Percentiles rank a stretch among this genome's conserved stretches.
These are phyloP conservation scores for Aspergillus piperis DNA, from an alignment of 2,329 filamentous ascomycete genomes.

Conservation along the genomic window DNA sequence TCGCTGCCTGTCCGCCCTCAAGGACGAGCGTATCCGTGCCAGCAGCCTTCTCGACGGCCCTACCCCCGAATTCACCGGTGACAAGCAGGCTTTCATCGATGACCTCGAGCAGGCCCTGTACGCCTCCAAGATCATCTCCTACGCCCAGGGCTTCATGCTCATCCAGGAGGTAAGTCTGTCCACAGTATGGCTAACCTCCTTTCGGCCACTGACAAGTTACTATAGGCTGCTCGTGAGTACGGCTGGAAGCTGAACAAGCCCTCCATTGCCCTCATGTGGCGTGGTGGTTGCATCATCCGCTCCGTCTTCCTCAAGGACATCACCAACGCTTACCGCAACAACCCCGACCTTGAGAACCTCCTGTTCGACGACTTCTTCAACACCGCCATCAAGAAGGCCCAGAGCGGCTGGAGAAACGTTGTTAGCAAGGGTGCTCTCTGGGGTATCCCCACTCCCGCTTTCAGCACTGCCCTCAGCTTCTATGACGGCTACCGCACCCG, in stretches of 20 bases:
- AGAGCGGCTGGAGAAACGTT: constrained; percentile 87
- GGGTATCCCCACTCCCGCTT: constrained; percentile 93
- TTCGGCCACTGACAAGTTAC: constrained; percentile 11
- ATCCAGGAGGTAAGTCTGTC: constrained; percentile 81
- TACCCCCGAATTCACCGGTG: constrained; percentile 76
- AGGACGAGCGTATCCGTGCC: constrained; percentile 85
- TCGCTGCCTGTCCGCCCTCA: constrained; percentile 90
- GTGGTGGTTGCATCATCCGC: constrained; percentile 98
- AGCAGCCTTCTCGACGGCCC: constrained; percentile 78
- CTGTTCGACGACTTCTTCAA: constrained; percentile 99
- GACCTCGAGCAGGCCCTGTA: constrained; percentile 99
- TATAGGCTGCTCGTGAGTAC: constrained; percentile 89
- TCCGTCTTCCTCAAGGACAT: constrained; percentile 99
- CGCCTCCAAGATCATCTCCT: constrained; percentile 99
- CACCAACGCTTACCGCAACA: constrained; percentile 90
- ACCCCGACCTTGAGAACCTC: constrained; percentile 95
- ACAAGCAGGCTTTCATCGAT: constrained; percentile 90
- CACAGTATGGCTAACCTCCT: too few relatives aligned
- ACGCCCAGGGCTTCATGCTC: constrained; percentile 99
- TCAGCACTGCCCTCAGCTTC: constrained; percentile 96
- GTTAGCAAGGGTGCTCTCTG: constrained; percentile 89
- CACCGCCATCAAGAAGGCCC: constrained; percentile 95
- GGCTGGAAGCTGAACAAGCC: constrained; percentile 99
- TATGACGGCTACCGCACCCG: constrained; percentile 98
- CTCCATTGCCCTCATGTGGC: constrained; percentile 99